Evolutionary conservation across 768 basidiomycete genomes (phyloP), one percentile per base, ranked within the genome.

Genomic region (Scleroderma bovista): DNA sequence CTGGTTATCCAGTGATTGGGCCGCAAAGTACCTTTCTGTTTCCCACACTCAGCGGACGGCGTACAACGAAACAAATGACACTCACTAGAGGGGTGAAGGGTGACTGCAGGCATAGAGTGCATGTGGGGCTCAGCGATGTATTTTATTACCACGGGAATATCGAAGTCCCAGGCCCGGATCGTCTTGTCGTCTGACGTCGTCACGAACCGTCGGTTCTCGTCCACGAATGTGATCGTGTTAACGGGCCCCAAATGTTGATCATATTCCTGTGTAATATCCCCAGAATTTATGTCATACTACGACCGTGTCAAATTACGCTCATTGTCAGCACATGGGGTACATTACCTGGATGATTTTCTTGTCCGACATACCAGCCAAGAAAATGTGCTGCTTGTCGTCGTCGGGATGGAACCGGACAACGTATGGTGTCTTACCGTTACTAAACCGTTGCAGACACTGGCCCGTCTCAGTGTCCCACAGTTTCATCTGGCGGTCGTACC

Each of bases 51-150:
- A 77, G 54, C 20, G 59, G 47, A 44, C 7, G 32, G 47, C 34
- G 11, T 23, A 38, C 11, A 42, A 58, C 51, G 49, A 22, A 33
- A 42, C 51, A 48, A 49, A 48, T 12, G 46, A 24, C 36, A 81
- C 93, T 50, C 65, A 97, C 95, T 88, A 49, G 84, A 94, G 20
- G 96, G 95, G 67, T 98, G 93, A 23, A 95, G 70, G 6, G 93
- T 94, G 42, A 98, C 94, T 16, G 96, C 90, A 7, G 96, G 96
- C 94, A 99, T 98, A 16, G 93, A 96, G 71, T 99, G 94, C 96
- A 99, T 98, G 63, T 93, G 85, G 3, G 96, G 96, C 68, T 99
- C 96, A 17, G 96, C 95, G 51, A 98, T 98, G 67, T 97, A 96
- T 69, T 99, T 99, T 76, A 99, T 98, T 47, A 96, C 93, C 32